Base-by-base conservation (phyloP, 2,329 filamentous ascomycete species). In the Paecilomyces sp. region DNA sequence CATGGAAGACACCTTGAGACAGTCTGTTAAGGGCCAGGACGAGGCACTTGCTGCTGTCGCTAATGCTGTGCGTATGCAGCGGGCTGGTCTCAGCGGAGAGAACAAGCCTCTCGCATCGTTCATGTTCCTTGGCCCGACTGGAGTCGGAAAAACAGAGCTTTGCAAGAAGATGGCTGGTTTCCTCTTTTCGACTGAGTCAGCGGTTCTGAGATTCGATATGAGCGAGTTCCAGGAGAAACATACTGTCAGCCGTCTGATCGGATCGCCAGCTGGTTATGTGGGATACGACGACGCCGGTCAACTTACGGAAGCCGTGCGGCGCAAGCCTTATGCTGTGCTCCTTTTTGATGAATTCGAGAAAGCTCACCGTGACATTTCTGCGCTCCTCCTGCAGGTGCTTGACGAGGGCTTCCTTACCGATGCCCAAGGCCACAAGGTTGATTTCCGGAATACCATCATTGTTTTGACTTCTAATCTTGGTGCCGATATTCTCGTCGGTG, bases 311-410 rank as follows among this genome's bases (percentile, higher is more conserved):
- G 92, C 93, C 3, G 92, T 99, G 2, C 86, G 94, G 59, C 85
- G 94, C 61, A 97, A 97, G 74, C 94, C 94, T 0, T 97, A 97
- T 67, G 92, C 93, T 0, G 91, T 99, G 0, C 82, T 99, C 0
- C 82, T 99, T 1, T 96, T 99, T 67, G 94, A 99, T 72, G 94
- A 97, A 72, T 97, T 97, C 67, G 94, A 99, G 72, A 97, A 99
- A 73, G 94, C 93, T 0, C 94, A 97, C 71, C 88, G 91, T 58
- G 94, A 99, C 68, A 97, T 97, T 65, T 95, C 91, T 0, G 89
- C 92, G 0, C 81, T 99, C 2, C 83, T 99, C 3, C 84, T 99
- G 3, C 94, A 97, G 74, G 93, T 97, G 0, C 85, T 99, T 0
- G 94, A 97, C 70, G 94, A 97, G 73, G 94, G 94, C 2, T 97